A percentile compares a stretch with the other conserved stretches of the same genome.
Conservation (phyloP, 2,329 filamentous ascomycete species). For the Talaromyces sp. region DNA sequence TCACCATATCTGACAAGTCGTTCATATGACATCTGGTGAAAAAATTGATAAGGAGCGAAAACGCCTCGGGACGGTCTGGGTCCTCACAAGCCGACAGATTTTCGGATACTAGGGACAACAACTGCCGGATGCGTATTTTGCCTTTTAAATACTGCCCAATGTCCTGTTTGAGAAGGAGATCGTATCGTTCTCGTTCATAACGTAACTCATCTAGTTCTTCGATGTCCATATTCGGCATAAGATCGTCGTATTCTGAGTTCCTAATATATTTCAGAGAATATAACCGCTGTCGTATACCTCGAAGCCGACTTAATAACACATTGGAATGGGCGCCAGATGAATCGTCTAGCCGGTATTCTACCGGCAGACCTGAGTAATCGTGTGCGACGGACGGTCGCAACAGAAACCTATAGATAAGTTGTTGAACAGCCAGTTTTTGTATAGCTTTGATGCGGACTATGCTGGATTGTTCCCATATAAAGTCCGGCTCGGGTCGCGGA, state of each 20-base stretch:
- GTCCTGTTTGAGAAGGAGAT: slow-evolving; percentile 32
- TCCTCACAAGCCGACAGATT: slow-evolving; percentile 38
- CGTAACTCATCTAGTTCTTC: slow-evolving; percentile 26
- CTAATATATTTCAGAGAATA: slow-evolving; percentile 29
- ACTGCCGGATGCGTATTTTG: slow-evolving; percentile 35
- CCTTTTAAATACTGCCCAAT: slow-evolving; percentile 31
- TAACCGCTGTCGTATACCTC: slow-evolving; percentile 34
- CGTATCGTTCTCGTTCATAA: slow-evolving; percentile 25
- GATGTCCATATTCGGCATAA: slow-evolving; percentile 25
- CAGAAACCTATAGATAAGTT: slow-evolving; percentile 41
- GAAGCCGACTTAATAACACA: slow-evolving; percentile 36
- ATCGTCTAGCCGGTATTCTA: slow-evolving; percentile 33
- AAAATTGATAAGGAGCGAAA: slow-evolving; percentile 38
- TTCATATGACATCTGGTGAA: slow-evolving; percentile 42
- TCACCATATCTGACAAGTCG: slow-evolving; percentile 40
- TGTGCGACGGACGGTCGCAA: slow-evolving; percentile 42
- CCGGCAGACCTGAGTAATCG: slow-evolving; percentile 36
- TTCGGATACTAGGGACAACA: slow-evolving; percentile 37
- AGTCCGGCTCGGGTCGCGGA: slow-evolving; percentile 15
- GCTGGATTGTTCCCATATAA: slow-evolving; percentile 32
- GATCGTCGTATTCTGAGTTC: slow-evolving; percentile 32
- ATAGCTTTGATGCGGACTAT: slow-evolving; percentile 38
- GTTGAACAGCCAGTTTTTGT: slow-evolving; percentile 39
- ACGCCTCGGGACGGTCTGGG: slow-evolving; percentile 36
- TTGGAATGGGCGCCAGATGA: slow-evolving; percentile 32